Evolutionary conservation across 495 filamentous ascomycete genomes (phyloP).

Genomic region (Xylaria acuta): DNA sequence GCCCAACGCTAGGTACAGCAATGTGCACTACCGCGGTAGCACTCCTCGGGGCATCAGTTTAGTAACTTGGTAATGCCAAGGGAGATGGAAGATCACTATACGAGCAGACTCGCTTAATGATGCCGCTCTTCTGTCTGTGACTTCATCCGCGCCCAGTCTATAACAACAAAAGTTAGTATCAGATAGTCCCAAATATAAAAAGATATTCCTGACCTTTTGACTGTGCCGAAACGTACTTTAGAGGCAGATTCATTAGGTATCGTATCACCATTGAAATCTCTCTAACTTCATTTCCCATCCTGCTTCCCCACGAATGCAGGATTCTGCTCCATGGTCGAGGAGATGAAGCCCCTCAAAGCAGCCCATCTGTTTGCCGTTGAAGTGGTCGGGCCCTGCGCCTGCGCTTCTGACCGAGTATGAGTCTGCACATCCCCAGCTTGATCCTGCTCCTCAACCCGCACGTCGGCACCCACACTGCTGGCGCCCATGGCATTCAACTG

Average conservation of each 20-base stretch:
- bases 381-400: slow-evolving; percentile 28
- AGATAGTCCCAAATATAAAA: background rate
- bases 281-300: slow-evolving; percentile 33
- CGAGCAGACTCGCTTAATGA: background rate
- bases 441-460: slow-evolving; percentile 21
- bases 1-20: background rate
- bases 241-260: background rate
- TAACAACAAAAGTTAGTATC: slow-evolving; percentile 1
- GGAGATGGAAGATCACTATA: background rate
- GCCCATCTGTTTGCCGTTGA: slow-evolving; percentile 69
- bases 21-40: background rate
- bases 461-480: slow-evolving; percentile 14
- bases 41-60: background rate
- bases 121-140: background rate
- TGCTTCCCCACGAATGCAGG: slow-evolving; percentile 58
- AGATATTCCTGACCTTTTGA: background rate
- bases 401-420: slow-evolving; percentile 26
- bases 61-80: background rate
- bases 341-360: slow-evolving; percentile 71
- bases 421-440: slow-evolving; percentile 20
- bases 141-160: background rate
- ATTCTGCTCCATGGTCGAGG: slow-evolving; percentile 76
- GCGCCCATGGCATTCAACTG: slow-evolving; percentile 57
- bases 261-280: background rate
- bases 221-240: background rate